A percentile compares a stretch with the other conserved stretches of the same genome.
These are phyloP conservation scores for Gossypium gossypioides DNA, from an alignment of 441 rosid genomes.

Conservation along the genomic window DNA sequence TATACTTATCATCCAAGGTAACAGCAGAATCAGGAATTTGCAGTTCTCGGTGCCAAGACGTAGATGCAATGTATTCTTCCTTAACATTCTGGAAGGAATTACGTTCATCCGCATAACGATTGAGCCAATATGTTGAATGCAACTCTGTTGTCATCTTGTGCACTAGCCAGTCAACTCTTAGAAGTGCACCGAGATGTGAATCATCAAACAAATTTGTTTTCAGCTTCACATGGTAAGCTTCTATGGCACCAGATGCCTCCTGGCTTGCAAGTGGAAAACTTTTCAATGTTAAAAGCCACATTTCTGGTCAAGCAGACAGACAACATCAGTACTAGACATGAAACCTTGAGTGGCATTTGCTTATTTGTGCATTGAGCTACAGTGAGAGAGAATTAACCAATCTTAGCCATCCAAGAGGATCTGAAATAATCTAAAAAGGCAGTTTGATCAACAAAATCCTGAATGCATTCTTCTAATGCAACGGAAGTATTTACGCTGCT, in stretches of 20 bases:
- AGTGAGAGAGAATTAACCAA: slow-evolving; percentile 46
- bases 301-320: slow-evolving; percentile 41
- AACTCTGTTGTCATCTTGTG: slow-evolving; percentile 86
- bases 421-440: slow-evolving; percentile 63
- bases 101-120: slow-evolving; percentile 83
- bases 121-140: slow-evolving; percentile 90
- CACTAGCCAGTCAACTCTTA: slow-evolving; percentile 90
- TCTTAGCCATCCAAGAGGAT: slow-evolving; percentile 78
- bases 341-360: neutral
- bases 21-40: slow-evolving; percentile 71
- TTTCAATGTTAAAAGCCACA: slow-evolving; percentile 81
- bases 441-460: slow-evolving; percentile 71
- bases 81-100: slow-evolving; percentile 75
- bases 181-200: slow-evolving; percentile 82
- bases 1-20: slow-evolving; percentile 37
- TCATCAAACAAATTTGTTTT: slow-evolving; percentile 77
- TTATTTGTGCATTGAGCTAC: neutral
- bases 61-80: slow-evolving; percentile 80
- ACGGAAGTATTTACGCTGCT: slow-evolving; percentile 39
- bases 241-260: slow-evolving; percentile 90
- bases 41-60: slow-evolving; percentile 81
- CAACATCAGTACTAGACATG: neutral
- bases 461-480: slow-evolving; percentile 49
- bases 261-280: slow-evolving; percentile 87
- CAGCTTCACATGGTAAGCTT: slow-evolving; percentile 86